These are phyloP conservation scores for Naegleria lovaniensis DNA, from an alignment of 208 protist species.

Conservation along the genomic window DNA sequence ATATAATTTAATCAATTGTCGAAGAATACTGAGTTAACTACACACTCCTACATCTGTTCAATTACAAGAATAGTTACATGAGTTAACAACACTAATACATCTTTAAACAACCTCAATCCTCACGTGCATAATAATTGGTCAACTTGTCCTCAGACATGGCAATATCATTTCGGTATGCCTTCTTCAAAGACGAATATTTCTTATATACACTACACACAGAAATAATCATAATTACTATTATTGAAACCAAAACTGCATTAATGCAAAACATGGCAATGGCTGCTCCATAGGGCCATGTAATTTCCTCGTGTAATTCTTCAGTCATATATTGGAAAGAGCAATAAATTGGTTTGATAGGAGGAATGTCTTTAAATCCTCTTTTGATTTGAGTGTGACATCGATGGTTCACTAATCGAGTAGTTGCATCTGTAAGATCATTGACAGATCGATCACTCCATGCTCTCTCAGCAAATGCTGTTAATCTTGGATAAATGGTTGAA, in stretches of 20 bases:
- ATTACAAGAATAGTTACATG: no score
- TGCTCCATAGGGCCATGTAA: neutral
- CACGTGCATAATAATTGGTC: neutral
- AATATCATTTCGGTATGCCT: neutral
- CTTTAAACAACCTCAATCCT: no score
- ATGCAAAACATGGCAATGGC: neutral
- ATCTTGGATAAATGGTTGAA: constrained; percentile 40
- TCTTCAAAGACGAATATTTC: neutral
- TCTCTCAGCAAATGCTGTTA: constrained; percentile 40
- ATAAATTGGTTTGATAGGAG: neutral
- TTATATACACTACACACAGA: neutral
- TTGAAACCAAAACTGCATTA: neutral
- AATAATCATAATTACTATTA: neutral
- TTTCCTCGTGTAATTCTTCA: neutral
- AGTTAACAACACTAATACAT: no score
- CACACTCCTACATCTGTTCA: no score
- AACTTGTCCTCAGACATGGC: neutral
- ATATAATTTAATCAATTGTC: no score
- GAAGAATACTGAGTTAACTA: no score
- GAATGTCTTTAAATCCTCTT: neutral
- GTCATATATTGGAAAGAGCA: neutral
- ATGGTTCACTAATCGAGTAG: neutral
- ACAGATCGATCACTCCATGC: constrained; percentile 37
- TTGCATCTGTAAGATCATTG: constrained; percentile 30
- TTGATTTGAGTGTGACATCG: neutral